A percentile compares a stretch with the other conserved stretches of the same genome.
Conservation (phyloP, 1,284 basidiomycete species). For the Ustilago shanxiensis region DNA sequence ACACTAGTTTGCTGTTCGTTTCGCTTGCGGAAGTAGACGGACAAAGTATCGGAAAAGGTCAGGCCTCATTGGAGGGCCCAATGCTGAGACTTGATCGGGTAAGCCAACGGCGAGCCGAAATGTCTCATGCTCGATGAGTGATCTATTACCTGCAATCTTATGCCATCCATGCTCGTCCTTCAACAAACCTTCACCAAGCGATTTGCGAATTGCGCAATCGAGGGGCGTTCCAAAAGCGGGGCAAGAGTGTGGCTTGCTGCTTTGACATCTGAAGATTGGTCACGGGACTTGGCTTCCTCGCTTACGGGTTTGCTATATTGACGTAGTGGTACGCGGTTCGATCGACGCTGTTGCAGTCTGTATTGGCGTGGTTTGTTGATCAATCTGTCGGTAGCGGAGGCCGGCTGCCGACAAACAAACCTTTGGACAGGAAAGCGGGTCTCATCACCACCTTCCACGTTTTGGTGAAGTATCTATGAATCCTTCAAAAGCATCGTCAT, state of each 20-base stretch:
- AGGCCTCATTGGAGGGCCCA: background rate
- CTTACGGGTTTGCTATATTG: background rate
- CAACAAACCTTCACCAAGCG: background rate
- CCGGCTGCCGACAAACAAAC: background rate
- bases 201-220: background rate
- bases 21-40: background rate
- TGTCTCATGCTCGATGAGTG: constrained; percentile 15
- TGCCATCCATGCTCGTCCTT: background rate
- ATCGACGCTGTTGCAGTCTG: background rate
- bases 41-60: background rate
- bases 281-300: background rate
- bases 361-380: background rate
- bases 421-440: too few species aligned
- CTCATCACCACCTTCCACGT: background rate
- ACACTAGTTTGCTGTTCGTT: background rate
- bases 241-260: constrained; percentile 2
- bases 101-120: constrained; percentile 3
- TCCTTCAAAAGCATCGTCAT: background rate
- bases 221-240: constrained; percentile 7
- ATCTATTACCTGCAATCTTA: background rate
- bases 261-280: background rate
- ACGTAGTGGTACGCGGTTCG: background rate
- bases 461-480: too few species aligned
- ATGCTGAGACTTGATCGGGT: background rate
- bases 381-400: background rate